Base-by-base conservation (phyloP, 2,329 filamentous ascomycete genomes). In the Fusarium anguioides region DNA sequence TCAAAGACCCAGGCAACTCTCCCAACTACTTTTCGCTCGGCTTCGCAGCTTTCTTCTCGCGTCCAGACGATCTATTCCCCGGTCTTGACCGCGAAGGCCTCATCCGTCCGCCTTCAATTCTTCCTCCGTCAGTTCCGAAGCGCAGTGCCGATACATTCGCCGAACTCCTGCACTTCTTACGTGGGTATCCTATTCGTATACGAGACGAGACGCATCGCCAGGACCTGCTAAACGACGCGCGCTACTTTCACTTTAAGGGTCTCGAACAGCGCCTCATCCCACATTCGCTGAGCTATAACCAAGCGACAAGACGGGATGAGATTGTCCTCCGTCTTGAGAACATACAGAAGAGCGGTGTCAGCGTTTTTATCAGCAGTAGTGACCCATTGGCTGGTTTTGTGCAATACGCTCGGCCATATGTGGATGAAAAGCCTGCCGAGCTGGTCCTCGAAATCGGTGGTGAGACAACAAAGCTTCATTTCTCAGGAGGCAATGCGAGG, bases 21-120 rank as follows among this genome's bases (percentile, higher is more conserved):
- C 94, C 94, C 14, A 98, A 98, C 78, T 98, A 94, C 84, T 98
- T 98, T 82, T 91, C 93, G 1, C 86, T 97, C 5, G 94, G 94
- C 60, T 97, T 97, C 74, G 91, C 89, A 35, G 87, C 93, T 71
- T 96, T 97, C 84, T 97, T 97, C 81, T 90, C 89, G 17, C 89
- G 88, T 4, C 92, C 92, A 0, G 84, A 87, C 15, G 91, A 97
- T 72, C 86, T 94, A 8, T 97, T 97, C 71, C 95, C 95, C 0
- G 95, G 94, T 2, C 86, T 97, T 1, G 89, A 94, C 59, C 88
- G 93, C 49, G 87, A 89, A 62, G 88, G 89, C 15, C 86, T 97
- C 20, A 87, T 97, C 39, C 90, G 95, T 1, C 95, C 95, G 3
- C 95, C 95, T 0, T 91, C 92, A 7, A 96, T 98, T 68, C 80